Evolutionary conservation across 2,329 filamentous ascomycete genomes (phyloP).

Genomic region (Verticillium longisporum): DNA sequence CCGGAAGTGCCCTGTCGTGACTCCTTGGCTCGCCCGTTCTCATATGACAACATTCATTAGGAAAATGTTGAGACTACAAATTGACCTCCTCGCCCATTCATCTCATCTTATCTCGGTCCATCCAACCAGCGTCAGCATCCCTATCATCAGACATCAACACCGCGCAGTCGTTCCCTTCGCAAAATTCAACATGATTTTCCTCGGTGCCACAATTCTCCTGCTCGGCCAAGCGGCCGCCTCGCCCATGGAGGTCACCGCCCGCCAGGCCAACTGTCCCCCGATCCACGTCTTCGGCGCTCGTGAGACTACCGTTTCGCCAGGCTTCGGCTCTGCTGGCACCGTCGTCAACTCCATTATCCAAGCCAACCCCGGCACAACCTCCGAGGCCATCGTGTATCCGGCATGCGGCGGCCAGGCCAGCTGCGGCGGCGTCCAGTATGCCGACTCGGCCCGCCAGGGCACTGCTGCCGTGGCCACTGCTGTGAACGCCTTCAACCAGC

Average conservation of each 20-base stretch:
- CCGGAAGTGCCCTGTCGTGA: not conserved
- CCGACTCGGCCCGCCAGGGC: constrained; percentile 49
- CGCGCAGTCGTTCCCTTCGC: not conserved
- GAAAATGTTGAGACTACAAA: not conserved
- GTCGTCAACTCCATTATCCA: constrained; percentile 42
- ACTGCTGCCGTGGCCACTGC: constrained; percentile 51
- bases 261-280: constrained; percentile 22
- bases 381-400: constrained; percentile 52
- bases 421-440: constrained; percentile 55
- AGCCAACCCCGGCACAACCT: constrained; percentile 41
- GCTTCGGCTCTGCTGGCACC: constrained; percentile 42
- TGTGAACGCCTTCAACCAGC: constrained; percentile 49
- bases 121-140: not conserved
- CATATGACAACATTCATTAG: not conserved
- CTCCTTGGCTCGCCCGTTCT: not conserved
- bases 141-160: not conserved
- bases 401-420: constrained; percentile 54
- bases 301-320: constrained; percentile 40
- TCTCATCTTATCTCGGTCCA: not conserved
- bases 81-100: not conserved
- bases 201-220: constrained; percentile 3
- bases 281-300: constrained; percentile 40
- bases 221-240: constrained; percentile 3
- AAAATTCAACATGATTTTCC: constrained; percentile 3
- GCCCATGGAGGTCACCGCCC: not conserved